Conservation (phyloP, 1,284 basidiomycete genomes). For the Malassezia dermatis region DNA sequence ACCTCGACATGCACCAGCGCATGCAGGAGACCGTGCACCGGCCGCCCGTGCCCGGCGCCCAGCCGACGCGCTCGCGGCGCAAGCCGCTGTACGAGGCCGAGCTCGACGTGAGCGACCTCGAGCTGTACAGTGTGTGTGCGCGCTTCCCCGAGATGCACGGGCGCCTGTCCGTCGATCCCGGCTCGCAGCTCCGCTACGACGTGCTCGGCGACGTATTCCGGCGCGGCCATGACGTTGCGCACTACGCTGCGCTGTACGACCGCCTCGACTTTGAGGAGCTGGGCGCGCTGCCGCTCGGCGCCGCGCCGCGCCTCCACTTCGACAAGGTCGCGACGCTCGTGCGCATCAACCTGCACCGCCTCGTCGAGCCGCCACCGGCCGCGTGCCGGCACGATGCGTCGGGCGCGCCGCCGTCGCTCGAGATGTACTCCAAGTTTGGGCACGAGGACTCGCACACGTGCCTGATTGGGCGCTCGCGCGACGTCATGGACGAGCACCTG, state of each 20-base stretch:
- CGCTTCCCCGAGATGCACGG: slow-evolving; percentile 53
- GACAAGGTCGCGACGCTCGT: slow-evolving; percentile 67
- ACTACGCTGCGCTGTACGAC: slow-evolving; percentile 51
- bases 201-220: slow-evolving; percentile 72
- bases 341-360: slow-evolving; percentile 63
- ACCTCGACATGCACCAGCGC: slow-evolving; percentile 84
- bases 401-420: neutral
- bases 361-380: slow-evolving; percentile 46
- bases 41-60: slow-evolving; percentile 19
- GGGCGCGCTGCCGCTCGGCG: slow-evolving; percentile 53
- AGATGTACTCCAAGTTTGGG: slow-evolving; percentile 64
- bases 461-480: slow-evolving; percentile 50
- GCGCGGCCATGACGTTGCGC: slow-evolving; percentile 54
- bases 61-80: slow-evolving; percentile 49
- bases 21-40: slow-evolving; percentile 61
- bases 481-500: slow-evolving; percentile 50
- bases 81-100: slow-evolving; percentile 91
- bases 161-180: slow-evolving; percentile 20
- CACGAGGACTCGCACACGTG: slow-evolving; percentile 76
- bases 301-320: slow-evolving; percentile 54
- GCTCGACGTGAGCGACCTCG: slow-evolving; percentile 65
- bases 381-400: neutral
- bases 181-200: slow-evolving; percentile 50
- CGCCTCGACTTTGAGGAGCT: slow-evolving; percentile 73
- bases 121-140: slow-evolving; percentile 68